Evolutionary conservation across 2,329 filamentous ascomycete species (phyloP), one percentile per base, ranked within the genome.

Genomic region (Sarocladium kiliense): DNA sequence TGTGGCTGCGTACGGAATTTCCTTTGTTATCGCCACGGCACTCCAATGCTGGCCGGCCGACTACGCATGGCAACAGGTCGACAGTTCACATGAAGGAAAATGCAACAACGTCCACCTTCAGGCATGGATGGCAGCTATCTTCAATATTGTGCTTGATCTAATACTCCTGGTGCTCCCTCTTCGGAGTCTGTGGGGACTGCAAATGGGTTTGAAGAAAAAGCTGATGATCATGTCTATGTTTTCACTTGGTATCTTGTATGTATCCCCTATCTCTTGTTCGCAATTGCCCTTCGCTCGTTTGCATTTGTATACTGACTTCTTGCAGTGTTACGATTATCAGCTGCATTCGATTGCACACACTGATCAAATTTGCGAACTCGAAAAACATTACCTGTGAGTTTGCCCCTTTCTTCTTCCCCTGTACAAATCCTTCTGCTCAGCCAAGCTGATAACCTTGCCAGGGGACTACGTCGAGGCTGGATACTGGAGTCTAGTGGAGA

Each of bases 1-100:
- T 56, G 67, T 68, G 55, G 54, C 64, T 10, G 14, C 67, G 1
- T 71, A 67, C 56, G 70, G 71, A 10, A 9, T 70, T 21, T 57
- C 62, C 16, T 77, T 76, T 50, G 57, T 70, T 21, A 54, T 77
- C 1, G 62, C 72, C 12, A 71, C 67, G 9, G 62, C 77, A 14
- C 75, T 79, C 47, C 73, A 78, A 55, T 81, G 78, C 65, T 63
- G 56, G 2, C 79, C 78, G 0, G 66, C 81, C 16, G 63, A 64
- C 9, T 74, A 69, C 36, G 76, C 74, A 58, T 83, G 80, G 80
- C 71, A 63, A 0, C 64, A 64, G 2, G 82, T 78, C 77, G 73
- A 77, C 36, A 71, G 69, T 1, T 64, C 72, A 54, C 67, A 71
- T 32, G 23, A 60, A 0, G 79, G 78, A 1, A 65, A 59, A 2